phyloP scores from a whole-genome alignment of 140 eudicot species.

The Bidens hawaiensis region DNA sequence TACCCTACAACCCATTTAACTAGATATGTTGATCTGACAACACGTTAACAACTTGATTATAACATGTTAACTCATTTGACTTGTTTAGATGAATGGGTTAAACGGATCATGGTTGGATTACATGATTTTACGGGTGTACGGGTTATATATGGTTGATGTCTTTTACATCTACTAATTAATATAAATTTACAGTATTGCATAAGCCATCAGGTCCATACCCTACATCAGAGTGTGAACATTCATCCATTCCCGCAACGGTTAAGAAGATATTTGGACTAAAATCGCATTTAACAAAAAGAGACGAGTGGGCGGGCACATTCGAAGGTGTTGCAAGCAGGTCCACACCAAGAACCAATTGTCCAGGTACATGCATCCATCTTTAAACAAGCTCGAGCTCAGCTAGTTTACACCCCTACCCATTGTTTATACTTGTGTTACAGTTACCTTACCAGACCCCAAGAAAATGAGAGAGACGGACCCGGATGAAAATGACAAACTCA shows the following conservation, averaged over 20 bases:
- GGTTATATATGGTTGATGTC: background rate
- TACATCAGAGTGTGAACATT: conserved; percentile 72
- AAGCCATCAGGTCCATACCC: conserved; percentile 61
- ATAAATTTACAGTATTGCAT: conserved; percentile 52
- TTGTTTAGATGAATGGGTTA: background rate
- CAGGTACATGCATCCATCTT: conserved; percentile 38
- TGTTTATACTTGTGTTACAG: conserved; percentile 25
- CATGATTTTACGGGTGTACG: background rate
- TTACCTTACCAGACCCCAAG: conserved; percentile 41
- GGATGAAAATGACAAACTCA: conserved; percentile 43
- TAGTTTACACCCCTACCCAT: background rate
- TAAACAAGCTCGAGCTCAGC: background rate
- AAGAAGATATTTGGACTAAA: conserved; percentile 64
- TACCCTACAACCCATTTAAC: background rate
- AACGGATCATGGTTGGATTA: too few species aligned
- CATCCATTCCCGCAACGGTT: conserved; percentile 70
- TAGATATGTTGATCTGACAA: too few species aligned
- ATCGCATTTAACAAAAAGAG: conserved; percentile 56
- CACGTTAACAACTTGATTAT: background rate
- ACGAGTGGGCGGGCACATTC: conserved; percentile 80
- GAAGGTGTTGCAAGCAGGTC: conserved; percentile 46
- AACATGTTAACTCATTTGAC: background rate
- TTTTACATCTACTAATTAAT: background rate
- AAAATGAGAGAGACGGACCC: conserved; percentile 41
- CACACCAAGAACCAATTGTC: conserved; percentile 68